Conservation (phyloP, 208 protist species). For the Phytomonas serpens region DNA sequence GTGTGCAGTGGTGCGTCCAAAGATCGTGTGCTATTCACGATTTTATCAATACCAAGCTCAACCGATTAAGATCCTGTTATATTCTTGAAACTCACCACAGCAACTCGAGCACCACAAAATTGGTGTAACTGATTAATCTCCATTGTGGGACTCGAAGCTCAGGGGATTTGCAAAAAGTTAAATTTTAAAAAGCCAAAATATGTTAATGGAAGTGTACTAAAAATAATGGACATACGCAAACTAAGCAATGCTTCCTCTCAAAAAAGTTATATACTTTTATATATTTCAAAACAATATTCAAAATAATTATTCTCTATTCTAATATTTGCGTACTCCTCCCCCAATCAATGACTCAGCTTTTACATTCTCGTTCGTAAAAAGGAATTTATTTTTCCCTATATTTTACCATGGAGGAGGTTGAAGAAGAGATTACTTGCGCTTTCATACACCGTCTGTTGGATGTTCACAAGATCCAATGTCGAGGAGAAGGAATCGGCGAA, state of each 20-base stretch:
- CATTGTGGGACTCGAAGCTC: too few species aligned
- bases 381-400: slow-evolving; percentile 23
- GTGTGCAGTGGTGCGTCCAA: not conserved
- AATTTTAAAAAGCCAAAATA: too few species aligned
- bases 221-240: too few species aligned
- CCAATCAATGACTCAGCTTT: slow-evolving; percentile 2
- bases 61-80: not conserved
- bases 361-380: not conserved
- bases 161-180: too few species aligned
- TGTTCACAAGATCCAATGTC: slow-evolving; percentile 71
- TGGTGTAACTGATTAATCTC: too few species aligned
- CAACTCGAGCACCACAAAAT: not conserved
- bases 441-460: slow-evolving; percentile 56
- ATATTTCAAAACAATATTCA: not conserved
- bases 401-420: slow-evolving; percentile 65
- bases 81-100: not conserved
- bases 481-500: slow-evolving; percentile 74
- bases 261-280: slow-evolving; percentile 9
- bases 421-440: slow-evolving; percentile 60
- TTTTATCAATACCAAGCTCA: not conserved
- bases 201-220: too few species aligned
- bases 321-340: not conserved
- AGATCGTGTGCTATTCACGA: not conserved
- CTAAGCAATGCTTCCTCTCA: not conserved
- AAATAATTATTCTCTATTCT: not conserved